A percentile compares a stretch with the other conserved stretches of the same genome.
These are phyloP conservation scores for Breviolum minutum DNA, from an alignment of 73 alveolate genomes.

Conservation along the genomic window DNA sequence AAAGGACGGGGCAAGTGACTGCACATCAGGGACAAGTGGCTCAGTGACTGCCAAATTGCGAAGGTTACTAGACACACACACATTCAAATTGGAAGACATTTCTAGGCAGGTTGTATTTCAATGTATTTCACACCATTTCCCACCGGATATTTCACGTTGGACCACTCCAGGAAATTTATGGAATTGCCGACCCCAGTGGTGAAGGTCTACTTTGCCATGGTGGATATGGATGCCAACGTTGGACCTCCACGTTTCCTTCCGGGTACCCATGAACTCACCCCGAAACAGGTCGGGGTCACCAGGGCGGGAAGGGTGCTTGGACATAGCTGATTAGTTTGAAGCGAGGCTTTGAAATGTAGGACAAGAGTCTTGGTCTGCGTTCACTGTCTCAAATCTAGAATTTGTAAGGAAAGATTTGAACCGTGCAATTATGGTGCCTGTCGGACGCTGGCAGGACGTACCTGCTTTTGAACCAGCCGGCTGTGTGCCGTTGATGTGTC, in stretches of 20 bases:
- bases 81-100: not conserved
- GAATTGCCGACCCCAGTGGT: slow-evolving; percentile 84
- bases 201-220: slow-evolving; percentile 79
- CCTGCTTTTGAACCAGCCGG: not conserved
- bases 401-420: too few species aligned
- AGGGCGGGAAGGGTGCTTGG: not conserved
- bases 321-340: too few species aligned
- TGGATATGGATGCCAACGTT: slow-evolving; percentile 31
- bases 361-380: too few species aligned
- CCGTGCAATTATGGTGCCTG: not conserved
- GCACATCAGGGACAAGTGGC: not conserved
- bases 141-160: too few species aligned
- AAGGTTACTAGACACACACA: not conserved
- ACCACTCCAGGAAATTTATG: slow-evolving; percentile 39
- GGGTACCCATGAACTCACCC: slow-evolving; percentile 63
- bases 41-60: not conserved
- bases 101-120: too few species aligned
- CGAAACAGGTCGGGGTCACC: slow-evolving; percentile 12
- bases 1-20: not conserved
- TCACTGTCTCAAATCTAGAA: too few species aligned
- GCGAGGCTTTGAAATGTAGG: too few species aligned
- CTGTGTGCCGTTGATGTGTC: not conserved
- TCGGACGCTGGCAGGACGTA: not conserved
- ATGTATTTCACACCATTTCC: too few species aligned
- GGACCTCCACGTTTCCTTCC: slow-evolving; percentile 80